Evolutionary conservation across 140 eudicot species (phyloP).

Genomic region (Bidens hawaiensis): DNA sequence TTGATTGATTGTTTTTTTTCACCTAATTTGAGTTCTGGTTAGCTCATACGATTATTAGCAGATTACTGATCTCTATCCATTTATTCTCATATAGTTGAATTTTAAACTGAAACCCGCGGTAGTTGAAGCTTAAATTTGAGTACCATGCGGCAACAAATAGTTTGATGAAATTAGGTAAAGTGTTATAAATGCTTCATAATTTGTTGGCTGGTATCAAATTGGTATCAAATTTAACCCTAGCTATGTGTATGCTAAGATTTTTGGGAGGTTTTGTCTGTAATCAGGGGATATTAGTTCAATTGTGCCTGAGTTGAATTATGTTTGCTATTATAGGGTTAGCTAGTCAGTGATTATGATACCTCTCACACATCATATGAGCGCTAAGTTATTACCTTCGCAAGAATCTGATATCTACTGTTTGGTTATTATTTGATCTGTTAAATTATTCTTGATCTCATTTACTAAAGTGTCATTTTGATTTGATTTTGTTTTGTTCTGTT

Average conservation of each 20-base stretch:
- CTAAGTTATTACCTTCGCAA: not conserved
- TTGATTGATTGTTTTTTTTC: no score
- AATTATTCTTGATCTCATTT: not conserved
- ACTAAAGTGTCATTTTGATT: not conserved
- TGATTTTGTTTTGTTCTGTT: slow-evolving; percentile 7
- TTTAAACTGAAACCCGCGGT: no score
- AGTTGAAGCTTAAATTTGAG: no score
- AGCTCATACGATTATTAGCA: no score
- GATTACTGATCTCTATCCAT: no score
- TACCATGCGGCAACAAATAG: no score
- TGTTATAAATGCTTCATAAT: slow-evolving; percentile 3
- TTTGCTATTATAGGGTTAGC: slow-evolving; percentile 21
- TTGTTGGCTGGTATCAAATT: not conserved
- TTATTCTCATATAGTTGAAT: no score
- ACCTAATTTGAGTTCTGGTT: no score
- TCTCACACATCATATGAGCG: not conserved
- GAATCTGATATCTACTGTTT: not conserved
- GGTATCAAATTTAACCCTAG: not conserved
- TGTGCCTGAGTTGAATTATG: slow-evolving; percentile 12
- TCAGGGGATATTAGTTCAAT: not conserved
- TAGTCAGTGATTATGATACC: slow-evolving; percentile 11
- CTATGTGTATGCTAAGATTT: not conserved
- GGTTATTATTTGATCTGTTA: not conserved
- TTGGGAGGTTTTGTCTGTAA: not conserved
- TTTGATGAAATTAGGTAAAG: no score